Conservation (phyloP, 1,284 basidiomycete species). For the Inonotus hispidus region DNA sequence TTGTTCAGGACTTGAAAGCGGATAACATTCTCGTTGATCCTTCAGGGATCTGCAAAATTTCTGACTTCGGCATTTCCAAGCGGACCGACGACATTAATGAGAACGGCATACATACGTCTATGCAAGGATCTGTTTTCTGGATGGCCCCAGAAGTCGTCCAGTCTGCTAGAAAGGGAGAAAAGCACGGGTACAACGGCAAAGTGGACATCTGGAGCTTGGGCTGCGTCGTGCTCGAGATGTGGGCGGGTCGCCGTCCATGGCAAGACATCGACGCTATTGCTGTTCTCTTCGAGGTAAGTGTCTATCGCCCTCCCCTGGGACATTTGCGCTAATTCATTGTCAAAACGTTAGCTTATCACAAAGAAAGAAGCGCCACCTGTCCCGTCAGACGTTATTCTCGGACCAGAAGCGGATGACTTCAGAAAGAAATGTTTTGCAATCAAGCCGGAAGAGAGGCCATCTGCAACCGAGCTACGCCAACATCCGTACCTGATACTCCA, state of each 20-base stretch:
- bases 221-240: slow-evolving; percentile 98
- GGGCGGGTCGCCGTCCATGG: slow-evolving; percentile 94
- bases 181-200: slow-evolving; percentile 83
- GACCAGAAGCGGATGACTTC: slow-evolving; percentile 80
- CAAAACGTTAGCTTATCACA: slow-evolving; percentile 60
- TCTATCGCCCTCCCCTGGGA: slow-evolving; percentile 20
- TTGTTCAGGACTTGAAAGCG: slow-evolving; percentile 87
- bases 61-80: slow-evolving; percentile 97
- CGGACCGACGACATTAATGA: slow-evolving; percentile 83
- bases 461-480: slow-evolving; percentile 73
- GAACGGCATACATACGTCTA: slow-evolving; percentile 76
- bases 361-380: slow-evolving; percentile 84
- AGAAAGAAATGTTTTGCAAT: slow-evolving; percentile 86
- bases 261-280: slow-evolving; percentile 83
- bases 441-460: slow-evolving; percentile 84
- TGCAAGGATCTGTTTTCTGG: slow-evolving; percentile 99
- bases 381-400: slow-evolving; percentile 75
- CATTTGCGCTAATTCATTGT: neutral
- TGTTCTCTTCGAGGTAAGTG: slow-evolving; percentile 84
- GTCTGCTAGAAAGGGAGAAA: slow-evolving; percentile 58
- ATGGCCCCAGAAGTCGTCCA: slow-evolving; percentile 98
- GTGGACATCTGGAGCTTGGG: slow-evolving; percentile 99
- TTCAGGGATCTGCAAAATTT: slow-evolving; percentile 94
- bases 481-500: slow-evolving; percentile 83
- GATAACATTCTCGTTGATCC: slow-evolving; percentile 98